Base-by-base conservation (phyloP, 352 stramenopile species). In the Phytophthora multivora region DNA sequence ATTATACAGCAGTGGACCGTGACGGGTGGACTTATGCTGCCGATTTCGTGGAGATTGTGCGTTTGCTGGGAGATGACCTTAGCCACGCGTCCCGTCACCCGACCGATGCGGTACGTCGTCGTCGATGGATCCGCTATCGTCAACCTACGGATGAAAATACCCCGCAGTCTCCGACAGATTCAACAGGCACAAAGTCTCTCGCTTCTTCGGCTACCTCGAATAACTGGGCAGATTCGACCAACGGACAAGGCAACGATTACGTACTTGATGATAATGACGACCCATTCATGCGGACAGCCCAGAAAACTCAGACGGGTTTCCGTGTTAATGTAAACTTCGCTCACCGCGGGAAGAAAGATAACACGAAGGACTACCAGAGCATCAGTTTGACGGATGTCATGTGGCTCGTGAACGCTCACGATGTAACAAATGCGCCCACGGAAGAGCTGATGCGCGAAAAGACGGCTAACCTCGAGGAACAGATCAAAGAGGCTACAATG, bases 361-460 rank as follows among this genome's bases (percentile, higher is more conserved):
- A 88, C 64, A 96, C 87, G 42, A 96, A 94, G 46, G 87, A 96
- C 59, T 96, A 96, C 63, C 83, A 93, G 61, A 96, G 85, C 53
- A 88, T 96, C 38, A 86, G 83, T 59, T 59, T 96, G 25, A 86
- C 76, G 21, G 79, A 93, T 33, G 79, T 96, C 7, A 85, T 83
- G 69, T 96, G 87, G 87, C 75, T 96, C 56, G 82, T 96, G 26
- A 96, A 90, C 43, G 87, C 77, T 6, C 75, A 88, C 28, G 87
- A 96, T 42, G 64, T 83, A 47, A 83, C 78, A 23, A 75, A 80
- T 13, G 85, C 85, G 7, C 86, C 83, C 13, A 92, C 82, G 1
- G 87, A 96, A 56, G 87, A 94, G 62, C 66, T 93, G 47, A 91
- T 93, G 77, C 84, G 85, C 33, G 86, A 95, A 48, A 95, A 95